These are phyloP conservation scores for Alloteropsis semialata DNA, from an alignment of 176 grass and related monocot species.

Conservation along the genomic window DNA sequence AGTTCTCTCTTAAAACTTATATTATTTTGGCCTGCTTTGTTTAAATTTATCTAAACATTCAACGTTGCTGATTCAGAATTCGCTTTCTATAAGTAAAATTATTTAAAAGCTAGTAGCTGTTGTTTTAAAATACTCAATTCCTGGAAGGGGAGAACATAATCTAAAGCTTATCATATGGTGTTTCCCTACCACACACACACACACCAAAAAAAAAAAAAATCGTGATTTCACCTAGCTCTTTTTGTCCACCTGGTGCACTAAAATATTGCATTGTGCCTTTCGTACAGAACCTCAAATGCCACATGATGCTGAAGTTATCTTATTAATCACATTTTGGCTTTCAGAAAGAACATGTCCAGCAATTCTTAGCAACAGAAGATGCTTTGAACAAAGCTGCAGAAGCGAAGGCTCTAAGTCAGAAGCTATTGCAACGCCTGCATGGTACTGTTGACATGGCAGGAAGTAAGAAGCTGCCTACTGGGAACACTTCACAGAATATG, in stretches of 20 bases:
- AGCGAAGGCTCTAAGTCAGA: constrained; percentile 89
- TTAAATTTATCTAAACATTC: constrained; percentile 4
- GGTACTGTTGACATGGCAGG: constrained; percentile 54
- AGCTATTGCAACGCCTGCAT: constrained; percentile 83
- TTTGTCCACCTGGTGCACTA: not conserved
- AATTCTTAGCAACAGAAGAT: constrained; percentile 99
- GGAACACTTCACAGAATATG: constrained; percentile 62
- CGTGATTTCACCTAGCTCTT: constrained; percentile 3
- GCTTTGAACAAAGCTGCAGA: constrained; percentile 98
- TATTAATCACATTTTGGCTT: constrained; percentile 43
- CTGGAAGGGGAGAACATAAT: not conserved
- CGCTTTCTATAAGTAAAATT: not conserved
- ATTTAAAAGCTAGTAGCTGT: not conserved
- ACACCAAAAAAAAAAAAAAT: not conserved
- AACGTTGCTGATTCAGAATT: not conserved
- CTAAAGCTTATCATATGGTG: not conserved
- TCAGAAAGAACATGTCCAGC: constrained; percentile 99
- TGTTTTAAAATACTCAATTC: not conserved
- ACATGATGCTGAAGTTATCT: constrained; percentile 34
- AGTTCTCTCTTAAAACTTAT: not conserved
- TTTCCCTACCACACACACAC: not conserved
- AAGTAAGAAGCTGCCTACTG: constrained; percentile 60
- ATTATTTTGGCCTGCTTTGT: constrained; percentile 10
- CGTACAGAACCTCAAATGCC: not conserved
- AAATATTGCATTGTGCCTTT: not conserved